Conservation (phyloP, 768 basidiomycete genomes). For the Lepiota brunneoincarnata region DNA sequence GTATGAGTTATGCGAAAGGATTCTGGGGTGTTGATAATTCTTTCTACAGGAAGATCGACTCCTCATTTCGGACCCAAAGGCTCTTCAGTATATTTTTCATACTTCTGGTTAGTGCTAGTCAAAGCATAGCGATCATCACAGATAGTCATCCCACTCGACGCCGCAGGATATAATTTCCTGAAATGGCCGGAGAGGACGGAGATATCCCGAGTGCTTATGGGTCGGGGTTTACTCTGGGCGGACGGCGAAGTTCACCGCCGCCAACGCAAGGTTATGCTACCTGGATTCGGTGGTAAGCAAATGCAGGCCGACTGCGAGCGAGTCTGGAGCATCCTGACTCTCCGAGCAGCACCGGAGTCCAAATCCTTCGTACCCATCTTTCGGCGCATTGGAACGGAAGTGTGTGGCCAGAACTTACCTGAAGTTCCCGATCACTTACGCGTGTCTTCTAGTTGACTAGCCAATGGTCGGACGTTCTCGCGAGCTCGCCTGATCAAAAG, state of each 20-base stretch:
- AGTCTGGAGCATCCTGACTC: background rate
- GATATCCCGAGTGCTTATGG: constrained; percentile 47
- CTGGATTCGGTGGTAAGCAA: constrained; percentile 47
- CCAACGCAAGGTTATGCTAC: constrained; percentile 52
- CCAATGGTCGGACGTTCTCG: constrained; percentile 52
- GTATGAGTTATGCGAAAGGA: constrained; percentile 11
- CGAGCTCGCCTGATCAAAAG: constrained; percentile 36
- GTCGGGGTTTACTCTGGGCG: constrained; percentile 52
- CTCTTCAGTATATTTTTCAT: constrained; percentile 55
- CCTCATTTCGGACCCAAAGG: constrained; percentile 54
- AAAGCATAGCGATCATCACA: background rate
- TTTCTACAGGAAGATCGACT: constrained; percentile 46
- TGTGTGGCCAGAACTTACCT: constrained; percentile 14
- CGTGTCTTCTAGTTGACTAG: constrained; percentile 35
- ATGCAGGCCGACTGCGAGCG: background rate
- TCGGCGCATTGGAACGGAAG: constrained; percentile 40
- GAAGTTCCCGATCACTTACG: background rate
- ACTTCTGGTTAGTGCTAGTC: constrained; percentile 36
- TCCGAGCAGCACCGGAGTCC: constrained; percentile 36
- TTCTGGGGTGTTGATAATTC: background rate
- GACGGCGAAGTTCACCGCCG: constrained; percentile 57
- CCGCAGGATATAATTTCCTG: constrained; percentile 47
- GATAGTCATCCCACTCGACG: constrained; percentile 4
- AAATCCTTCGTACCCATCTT: constrained; percentile 51
- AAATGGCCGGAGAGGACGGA: constrained; percentile 51